Percentiles rank a stretch among this genome's conserved stretches.
Conservation (phyloP, 768 basidiomycete genomes). For the Plicaturopsis crispa region DNA sequence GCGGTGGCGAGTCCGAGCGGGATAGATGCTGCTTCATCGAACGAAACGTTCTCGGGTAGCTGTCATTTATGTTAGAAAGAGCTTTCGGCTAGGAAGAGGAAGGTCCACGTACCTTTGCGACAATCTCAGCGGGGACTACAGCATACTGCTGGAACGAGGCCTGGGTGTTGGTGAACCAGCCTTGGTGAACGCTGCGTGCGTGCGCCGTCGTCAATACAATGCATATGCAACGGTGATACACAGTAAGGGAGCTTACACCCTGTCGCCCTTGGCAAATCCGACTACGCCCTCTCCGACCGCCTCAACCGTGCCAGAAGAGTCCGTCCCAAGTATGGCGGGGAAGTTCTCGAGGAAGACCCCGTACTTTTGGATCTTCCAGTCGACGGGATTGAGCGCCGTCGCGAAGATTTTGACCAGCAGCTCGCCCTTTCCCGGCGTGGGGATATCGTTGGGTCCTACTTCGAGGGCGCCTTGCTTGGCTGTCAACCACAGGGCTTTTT, state of each 20-base stretch:
- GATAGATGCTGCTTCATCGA: constrained; percentile 17
- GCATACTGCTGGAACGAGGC: constrained; percentile 16
- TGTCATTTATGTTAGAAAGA: background rate
- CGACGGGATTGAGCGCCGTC: constrained; percentile 38
- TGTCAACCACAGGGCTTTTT: too few species aligned
- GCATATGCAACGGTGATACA: too few species aligned
- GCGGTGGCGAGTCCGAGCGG: constrained; percentile 18
- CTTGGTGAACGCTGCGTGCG: constrained; percentile 11
- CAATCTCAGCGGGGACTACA: constrained; percentile 12
- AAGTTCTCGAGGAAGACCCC: constrained; percentile 14
- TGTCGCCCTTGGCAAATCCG: constrained; percentile 20
- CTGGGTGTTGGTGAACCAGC: constrained; percentile 4
- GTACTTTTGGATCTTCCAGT: constrained; percentile 26
- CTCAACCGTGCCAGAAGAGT: constrained; percentile 19
- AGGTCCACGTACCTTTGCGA: constrained; percentile 7
- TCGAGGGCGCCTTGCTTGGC: too few species aligned
- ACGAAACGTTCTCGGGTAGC: constrained; percentile 14
- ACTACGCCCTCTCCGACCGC: constrained; percentile 20
- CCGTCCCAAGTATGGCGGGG: constrained; percentile 15
- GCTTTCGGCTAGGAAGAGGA: background rate
- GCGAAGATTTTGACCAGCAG: constrained; percentile 33
- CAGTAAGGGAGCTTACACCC: constrained; percentile 16
- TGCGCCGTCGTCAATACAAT: too few species aligned
- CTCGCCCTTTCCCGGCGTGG: constrained; percentile 30
- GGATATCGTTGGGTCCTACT: too few species aligned